phyloP scores from a whole-genome alignment of 106 monocot species.

The Dioscorea dumetorum region DNA sequence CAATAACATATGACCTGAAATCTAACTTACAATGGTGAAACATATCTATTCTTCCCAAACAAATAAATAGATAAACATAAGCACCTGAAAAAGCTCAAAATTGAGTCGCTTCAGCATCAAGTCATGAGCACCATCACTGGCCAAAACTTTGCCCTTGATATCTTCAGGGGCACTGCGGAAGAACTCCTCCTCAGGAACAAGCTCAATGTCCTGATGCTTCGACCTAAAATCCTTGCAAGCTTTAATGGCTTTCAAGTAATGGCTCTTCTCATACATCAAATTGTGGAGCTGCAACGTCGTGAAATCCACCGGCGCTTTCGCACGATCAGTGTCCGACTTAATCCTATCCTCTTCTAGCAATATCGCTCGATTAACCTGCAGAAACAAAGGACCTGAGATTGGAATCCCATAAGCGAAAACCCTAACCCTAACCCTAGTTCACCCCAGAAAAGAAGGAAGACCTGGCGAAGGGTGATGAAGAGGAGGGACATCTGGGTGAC shows the following conservation, averaged over 20 bases:
- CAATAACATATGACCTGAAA: too few species aligned
- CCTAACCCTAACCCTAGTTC: neutral
- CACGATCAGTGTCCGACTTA: slow-evolving; percentile 81
- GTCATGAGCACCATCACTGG: slow-evolving; percentile 57
- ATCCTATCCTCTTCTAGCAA: slow-evolving; percentile 84
- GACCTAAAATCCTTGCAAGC: slow-evolving; percentile 87
- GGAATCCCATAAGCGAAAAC: neutral
- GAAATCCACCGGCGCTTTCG: slow-evolving; percentile 88
- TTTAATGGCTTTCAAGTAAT: slow-evolving; percentile 89
- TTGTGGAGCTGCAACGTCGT: slow-evolving; percentile 91
- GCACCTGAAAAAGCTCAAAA: slow-evolving; percentile 77
- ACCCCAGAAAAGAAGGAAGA: neutral
- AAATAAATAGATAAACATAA: neutral
- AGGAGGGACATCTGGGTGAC: slow-evolving; percentile 85
- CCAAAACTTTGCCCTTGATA: slow-evolving; percentile 52
- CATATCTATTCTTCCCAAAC: neutral
- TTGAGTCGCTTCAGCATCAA: slow-evolving; percentile 95
- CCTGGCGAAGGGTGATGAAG: slow-evolving; percentile 84
- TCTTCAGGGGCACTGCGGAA: slow-evolving; percentile 57
- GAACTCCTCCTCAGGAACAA: slow-evolving; percentile 82
- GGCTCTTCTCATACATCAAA: slow-evolving; percentile 95
- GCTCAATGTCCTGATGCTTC: slow-evolving; percentile 80
- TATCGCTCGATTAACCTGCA: slow-evolving; percentile 72
- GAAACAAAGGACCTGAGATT: neutral
- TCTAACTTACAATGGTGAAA: too few species aligned